phyloP scores from a whole-genome alignment of 495 filamentous ascomycete species.

The Penicillium silybi region DNA sequence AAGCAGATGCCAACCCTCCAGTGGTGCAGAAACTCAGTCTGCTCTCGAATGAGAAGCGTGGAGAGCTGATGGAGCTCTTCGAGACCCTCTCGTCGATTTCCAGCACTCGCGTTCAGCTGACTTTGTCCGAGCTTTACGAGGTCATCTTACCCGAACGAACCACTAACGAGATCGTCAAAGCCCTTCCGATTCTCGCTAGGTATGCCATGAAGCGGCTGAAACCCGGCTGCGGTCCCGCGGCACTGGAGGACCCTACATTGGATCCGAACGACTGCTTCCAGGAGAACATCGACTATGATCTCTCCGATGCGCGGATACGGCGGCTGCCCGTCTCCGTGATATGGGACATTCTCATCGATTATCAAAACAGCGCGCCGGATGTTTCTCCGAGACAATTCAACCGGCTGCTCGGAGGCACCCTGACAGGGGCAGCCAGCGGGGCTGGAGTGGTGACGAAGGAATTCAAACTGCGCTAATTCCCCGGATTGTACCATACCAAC shows the following conservation, averaged over 20 bases:
- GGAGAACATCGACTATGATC: conserved; percentile 37
- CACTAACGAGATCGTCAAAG: conserved; percentile 28
- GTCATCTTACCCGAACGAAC: conserved; percentile 23
- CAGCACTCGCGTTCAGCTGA: conserved; percentile 13
- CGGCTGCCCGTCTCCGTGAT: conserved; percentile 16
- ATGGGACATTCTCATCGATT: conserved; percentile 34
- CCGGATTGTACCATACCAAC: background rate
- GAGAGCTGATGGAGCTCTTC: conserved; percentile 17
- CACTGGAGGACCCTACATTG: conserved; percentile 5
- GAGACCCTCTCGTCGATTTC: conserved; percentile 24
- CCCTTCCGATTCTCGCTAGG: conserved; percentile 29
- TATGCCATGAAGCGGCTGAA: conserved; percentile 30
- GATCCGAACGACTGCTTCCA: conserved; percentile 28
- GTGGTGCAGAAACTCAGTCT: conserved; percentile 12
- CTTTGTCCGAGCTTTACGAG: conserved; percentile 22
- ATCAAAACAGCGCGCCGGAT: conserved; percentile 16
- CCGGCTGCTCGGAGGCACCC: conserved; percentile 32
- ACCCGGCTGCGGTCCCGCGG: conserved; percentile 23
- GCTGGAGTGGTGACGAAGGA: background rate
- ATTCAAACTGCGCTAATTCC: conserved; percentile 1
- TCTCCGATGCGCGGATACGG: conserved; percentile 26
- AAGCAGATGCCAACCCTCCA: conserved; percentile 26
- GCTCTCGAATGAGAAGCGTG: conserved; percentile 6
- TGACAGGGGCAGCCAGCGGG: conserved; percentile 27
- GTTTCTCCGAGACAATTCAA: conserved; percentile 20